Base-by-base conservation (phyloP, 1,284 basidiomycete species). In the Trametes hirsuta region DNA sequence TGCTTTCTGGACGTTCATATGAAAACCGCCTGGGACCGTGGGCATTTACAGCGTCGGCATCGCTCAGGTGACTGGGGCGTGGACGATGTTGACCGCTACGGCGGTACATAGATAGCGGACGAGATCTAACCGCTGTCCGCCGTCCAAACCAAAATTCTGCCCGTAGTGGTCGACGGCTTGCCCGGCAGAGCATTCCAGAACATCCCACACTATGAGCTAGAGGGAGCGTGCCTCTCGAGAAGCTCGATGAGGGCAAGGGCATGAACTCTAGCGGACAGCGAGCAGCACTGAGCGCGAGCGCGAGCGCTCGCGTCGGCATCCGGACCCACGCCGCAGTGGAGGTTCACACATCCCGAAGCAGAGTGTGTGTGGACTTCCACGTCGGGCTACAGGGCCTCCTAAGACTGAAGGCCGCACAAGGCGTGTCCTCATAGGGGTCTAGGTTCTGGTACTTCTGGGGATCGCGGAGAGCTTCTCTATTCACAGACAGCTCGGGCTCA, bases 21-120 rank as follows among this genome's bases (percentile, higher is more conserved):
- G 14, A 10, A 25, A 42, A 42, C 55, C 55, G 55, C 18, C 22
- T 57, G 55, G n/a, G 55, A 57, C 55, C 55, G 55, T 46, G 55
- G 8, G 15, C 35, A n/a, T 34, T n/a, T 51, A 8, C 15, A 36
- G 25, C 22, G 36, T 40, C 11, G 53, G 47, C 15, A 36, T 41
- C 15, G 34, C 53, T 55, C 25, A 47, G 42, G 35, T 53, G 52
- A 53, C 35, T 6, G 15, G 14, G 42, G 24, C 47, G 39, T 42
- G 21, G 40, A 14, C 25, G 46, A 34, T 30, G 39, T n/a, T 40
- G 6, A n/a, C 52, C 52, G 34, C 34, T 45, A 10, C 34, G 39
- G 18, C 34, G 35, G 42, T 45, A 18, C 21, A 53, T 12, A 21
- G 52, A 37, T 8, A 37, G 41, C 11, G 18, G n/a, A 44, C 22